phyloP scores from a whole-genome alignment of 345 rosid genomes.

The Dipteronia dyeriana region DNA sequence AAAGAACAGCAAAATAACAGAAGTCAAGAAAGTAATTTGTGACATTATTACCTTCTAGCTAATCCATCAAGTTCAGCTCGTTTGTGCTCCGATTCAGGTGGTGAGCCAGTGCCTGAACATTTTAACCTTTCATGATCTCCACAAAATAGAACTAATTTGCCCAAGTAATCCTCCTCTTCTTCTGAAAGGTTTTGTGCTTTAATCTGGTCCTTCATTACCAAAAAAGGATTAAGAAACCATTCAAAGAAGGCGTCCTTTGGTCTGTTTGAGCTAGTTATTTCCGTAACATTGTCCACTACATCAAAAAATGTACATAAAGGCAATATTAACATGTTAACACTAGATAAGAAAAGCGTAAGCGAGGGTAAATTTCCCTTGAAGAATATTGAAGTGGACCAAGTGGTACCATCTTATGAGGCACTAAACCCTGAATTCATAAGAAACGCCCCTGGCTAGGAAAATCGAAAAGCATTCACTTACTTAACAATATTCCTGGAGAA shows the following conservation, averaged over 20 bases:
- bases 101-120: conserved; percentile 43
- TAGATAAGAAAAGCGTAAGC: background rate
- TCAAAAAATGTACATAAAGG: conserved; percentile 12
- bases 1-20: background rate
- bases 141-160: conserved; percentile 65
- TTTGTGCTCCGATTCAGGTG: conserved; percentile 68
- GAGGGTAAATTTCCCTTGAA: background rate
- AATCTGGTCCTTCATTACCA: conserved; percentile 89
- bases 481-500: conserved; percentile 61
- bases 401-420: background rate
- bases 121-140: conserved; percentile 66
- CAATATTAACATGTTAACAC: conserved; percentile 6
- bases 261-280: conserved; percentile 70
- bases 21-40: background rate
- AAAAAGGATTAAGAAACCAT: conserved; percentile 88
- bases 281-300: conserved; percentile 58
- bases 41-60: conserved; percentile 74
- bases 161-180: conserved; percentile 76
- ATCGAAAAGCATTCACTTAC: conserved; percentile 43
- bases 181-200: conserved; percentile 66
- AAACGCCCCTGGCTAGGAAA: background rate
- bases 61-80: conserved; percentile 87
- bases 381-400: background rate
- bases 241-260: conserved; percentile 86
- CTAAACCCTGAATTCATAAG: background rate